Base-by-base conservation (phyloP, 495 filamentous ascomycete species). In the Schizothecium vesticola region DNA sequence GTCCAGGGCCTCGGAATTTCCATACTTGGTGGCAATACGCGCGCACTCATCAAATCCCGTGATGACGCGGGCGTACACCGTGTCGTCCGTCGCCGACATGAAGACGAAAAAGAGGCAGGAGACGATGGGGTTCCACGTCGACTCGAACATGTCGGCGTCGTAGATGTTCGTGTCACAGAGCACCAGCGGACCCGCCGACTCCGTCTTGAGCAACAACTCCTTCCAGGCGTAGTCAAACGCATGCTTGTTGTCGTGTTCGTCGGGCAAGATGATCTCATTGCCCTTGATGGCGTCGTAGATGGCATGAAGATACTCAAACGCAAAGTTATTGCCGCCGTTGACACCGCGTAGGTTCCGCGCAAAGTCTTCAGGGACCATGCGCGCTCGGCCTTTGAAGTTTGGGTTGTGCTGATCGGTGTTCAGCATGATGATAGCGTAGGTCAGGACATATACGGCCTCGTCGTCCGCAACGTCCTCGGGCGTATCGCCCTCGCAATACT, bases 181-280 rank as follows among this genome's bases (percentile, higher is more conserved):
- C 2, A 89, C 80, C 65, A 97, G 79, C 60, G 91, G 86, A 23
- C 89, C 87, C 22, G 91, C 85, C 6, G 88, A 88, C 69, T 91
- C 88, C 0, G 92, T 89, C 80, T 98, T 98, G 68, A 95, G 77
- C 58, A 97, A 81, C 16, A 99, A 83, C 77, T 98, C 95, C 75
- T 91, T 92, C 95, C 95, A 99, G 2, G 94, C 93, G 77, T 96
- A 94, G 75, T 98, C 95, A 72, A 97, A 99, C 3, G 93, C 93
- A 77, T 96, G 89, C 75, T 91, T 90, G 75, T 97, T 97, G 73
- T 98, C 92, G 76, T 98, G 95, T 77, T 99, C 95, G 67, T 97
- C 94, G 0, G 95, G 95, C 22, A 99, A 82, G 66, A 99, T 97
- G 65, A 99, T 99, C 78, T 99, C 95, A 63, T 92, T 90, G 3